Percentiles rank a stretch among this genome's conserved stretches.
phyloP scores from a whole-genome alignment of 2,329 filamentous ascomycete species.

The Penicillium sp. region DNA sequence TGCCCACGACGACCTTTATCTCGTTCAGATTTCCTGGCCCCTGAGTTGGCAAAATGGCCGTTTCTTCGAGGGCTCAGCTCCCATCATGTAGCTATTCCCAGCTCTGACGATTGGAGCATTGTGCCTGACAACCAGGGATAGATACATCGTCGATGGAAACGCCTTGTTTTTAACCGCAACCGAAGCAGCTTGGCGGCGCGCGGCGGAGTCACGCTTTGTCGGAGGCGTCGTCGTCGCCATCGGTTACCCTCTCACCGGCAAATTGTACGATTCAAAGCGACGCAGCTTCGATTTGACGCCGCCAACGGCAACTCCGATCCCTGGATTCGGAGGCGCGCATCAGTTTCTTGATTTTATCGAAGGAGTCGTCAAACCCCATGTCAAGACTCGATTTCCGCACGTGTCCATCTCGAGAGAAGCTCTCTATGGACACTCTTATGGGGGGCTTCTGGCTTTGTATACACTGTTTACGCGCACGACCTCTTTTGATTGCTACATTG shows the following conservation, averaged over 20 bases:
- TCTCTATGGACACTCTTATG: slow-evolving; percentile 54
- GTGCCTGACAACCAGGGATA: not conserved
- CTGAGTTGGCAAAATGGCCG: slow-evolving; percentile 15
- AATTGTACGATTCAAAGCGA: slow-evolving; percentile 10
- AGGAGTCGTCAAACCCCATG: slow-evolving; percentile 3
- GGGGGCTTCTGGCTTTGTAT: slow-evolving; percentile 52
- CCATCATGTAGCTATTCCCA: slow-evolving; percentile 7
- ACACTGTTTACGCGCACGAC: slow-evolving; percentile 45
- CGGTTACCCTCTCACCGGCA: slow-evolving; percentile 18
- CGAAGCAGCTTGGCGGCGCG: slow-evolving; percentile 22
- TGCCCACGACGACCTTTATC: slow-evolving; percentile 13
- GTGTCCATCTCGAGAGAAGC: slow-evolving; percentile 40
- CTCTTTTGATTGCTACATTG: slow-evolving; percentile 49
- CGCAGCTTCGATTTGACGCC: slow-evolving; percentile 14
- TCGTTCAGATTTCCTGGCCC: slow-evolving; percentile 26
- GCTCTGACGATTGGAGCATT: not conserved
- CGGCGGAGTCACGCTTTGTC: slow-evolving; percentile 12
- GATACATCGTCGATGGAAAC: slow-evolving; percentile 28
- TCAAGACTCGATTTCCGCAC: slow-evolving; percentile 9
- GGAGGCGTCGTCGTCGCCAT: slow-evolving; percentile 25
- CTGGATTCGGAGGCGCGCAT: slow-evolving; percentile 9
- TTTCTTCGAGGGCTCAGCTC: not conserved
- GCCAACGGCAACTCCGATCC: not conserved
- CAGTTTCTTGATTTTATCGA: slow-evolving; percentile 15
- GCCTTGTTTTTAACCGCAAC: slow-evolving; percentile 26